Base-by-base conservation (phyloP, 2,329 filamentous ascomycete genomes). In the Ceratocystis diversiconidia region DNA sequence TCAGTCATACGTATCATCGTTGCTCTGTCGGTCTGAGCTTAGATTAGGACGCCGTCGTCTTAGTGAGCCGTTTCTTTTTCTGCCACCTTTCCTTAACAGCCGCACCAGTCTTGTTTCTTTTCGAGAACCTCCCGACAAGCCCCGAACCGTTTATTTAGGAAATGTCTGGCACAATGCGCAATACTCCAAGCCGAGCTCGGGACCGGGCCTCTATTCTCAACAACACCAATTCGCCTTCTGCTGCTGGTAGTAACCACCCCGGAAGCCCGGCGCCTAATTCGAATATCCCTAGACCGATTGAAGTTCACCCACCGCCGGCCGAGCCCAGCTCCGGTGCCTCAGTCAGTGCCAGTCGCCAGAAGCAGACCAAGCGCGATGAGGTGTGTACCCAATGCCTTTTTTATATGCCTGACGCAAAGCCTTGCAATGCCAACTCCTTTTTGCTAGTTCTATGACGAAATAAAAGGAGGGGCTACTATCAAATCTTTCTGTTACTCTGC, bases 351-450 rank as follows among this genome's bases (percentile, higher is more conserved):
- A 97, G 92, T 76, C 86, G 94, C 73, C 89, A 94, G 76, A 96
- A 96, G 79, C 92, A 96, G 81, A 88, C 87, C 71, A 97, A 97
- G 79, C 87, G 92, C 77, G 94, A 99, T 86, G 94, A 99, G 88
- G 94, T 99, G 80, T 72, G 84, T 79, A 69, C 67, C 43, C 10
- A 55, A 7, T 17, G 25, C 6, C 22, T 25, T 12, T 12, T 7
- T 12, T n/a, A 7, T 2, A 25, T 25, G 19, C 28, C 55, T 8
- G 28, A 59, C 12, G 5, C 5, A 36, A 10, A 4, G 25, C 30
- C 32, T 25, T 30, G 28, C 25, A 52, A 22, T 43, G n/a, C 12
- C 36, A 36, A 43, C 36, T 30, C 41, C 46, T 25, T 46, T 57
- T 48, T 41, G 6, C 3, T n/a, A n/a, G 50, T 65, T 15, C 15